phyloP scores from a whole-genome alignment of 2,329 filamentous ascomycete species.

The Verticillium nubilum region DNA sequence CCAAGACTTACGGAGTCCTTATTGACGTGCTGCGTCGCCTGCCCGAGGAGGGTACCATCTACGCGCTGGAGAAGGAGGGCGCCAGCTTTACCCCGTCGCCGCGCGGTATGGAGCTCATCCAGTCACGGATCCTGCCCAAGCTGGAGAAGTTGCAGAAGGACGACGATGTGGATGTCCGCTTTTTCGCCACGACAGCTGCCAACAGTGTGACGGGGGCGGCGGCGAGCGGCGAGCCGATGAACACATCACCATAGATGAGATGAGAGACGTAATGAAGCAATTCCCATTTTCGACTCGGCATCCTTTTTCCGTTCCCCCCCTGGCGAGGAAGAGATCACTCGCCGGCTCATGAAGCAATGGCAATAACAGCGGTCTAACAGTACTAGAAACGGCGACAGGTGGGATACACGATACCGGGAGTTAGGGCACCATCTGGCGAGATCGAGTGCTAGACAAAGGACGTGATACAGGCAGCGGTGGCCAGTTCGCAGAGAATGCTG shows the following conservation, averaged over 20 bases:
- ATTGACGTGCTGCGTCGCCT: conserved; percentile 89
- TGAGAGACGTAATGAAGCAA: conserved; percentile 42
- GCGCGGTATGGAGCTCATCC: conserved; percentile 72
- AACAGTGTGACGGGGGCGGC: conserved; percentile 45
- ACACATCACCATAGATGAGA: conserved; percentile 57
- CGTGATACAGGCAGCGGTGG: background rate
- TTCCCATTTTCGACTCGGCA: conserved; percentile 23
- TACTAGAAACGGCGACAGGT: background rate
- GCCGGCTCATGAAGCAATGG: background rate
- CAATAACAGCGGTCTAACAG: background rate
- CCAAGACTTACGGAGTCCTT: conserved; percentile 90
- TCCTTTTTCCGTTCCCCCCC: background rate
- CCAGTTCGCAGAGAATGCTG: background rate
- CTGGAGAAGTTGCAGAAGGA: conserved; percentile 95
- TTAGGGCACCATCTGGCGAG: background rate
- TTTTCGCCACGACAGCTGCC: conserved; percentile 89
- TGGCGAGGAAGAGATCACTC: background rate
- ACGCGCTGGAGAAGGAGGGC: conserved; percentile 76
- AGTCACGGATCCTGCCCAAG: conserved; percentile 80
- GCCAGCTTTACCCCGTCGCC: conserved; percentile 58
- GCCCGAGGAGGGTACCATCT: conserved; percentile 81
- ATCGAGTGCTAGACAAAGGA: background rate
- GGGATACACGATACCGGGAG: background rate
- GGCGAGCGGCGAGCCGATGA: conserved; percentile 54
- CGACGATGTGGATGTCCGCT: conserved; percentile 95